phyloP scores from a whole-genome alignment of 768 basidiomycete genomes.

The Auriscalpium vulgare region DNA sequence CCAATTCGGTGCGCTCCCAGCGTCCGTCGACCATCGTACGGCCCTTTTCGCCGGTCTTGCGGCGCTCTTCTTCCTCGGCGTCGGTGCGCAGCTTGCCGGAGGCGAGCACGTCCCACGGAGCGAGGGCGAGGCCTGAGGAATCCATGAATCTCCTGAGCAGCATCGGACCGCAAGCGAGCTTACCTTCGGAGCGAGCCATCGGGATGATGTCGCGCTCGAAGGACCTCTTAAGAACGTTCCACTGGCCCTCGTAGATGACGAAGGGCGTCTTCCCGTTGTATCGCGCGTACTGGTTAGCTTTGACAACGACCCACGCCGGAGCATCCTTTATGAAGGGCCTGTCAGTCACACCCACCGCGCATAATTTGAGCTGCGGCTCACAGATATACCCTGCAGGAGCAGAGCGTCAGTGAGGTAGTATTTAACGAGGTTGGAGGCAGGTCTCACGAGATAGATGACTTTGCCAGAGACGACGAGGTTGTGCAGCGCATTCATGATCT shows the following conservation, averaged over 20 bases:
- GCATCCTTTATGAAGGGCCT: slow-evolving; percentile 11
- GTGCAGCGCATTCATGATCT: slow-evolving; percentile 34
- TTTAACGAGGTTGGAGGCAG: no score
- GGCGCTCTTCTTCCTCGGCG: slow-evolving; percentile 26
- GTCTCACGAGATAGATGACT: slow-evolving; percentile 31
- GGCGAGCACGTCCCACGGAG: slow-evolving; percentile 35
- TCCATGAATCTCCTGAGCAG: background rate
- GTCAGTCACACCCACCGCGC: background rate
- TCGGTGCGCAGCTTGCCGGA: slow-evolving; percentile 34
- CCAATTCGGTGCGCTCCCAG: slow-evolving; percentile 11
- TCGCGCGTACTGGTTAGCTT: slow-evolving; percentile 30
- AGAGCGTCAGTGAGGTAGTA: background rate
- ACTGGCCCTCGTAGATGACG: slow-evolving; percentile 34
- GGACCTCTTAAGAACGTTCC: slow-evolving; percentile 25
- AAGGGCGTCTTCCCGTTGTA: slow-evolving; percentile 33
- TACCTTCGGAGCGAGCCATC: slow-evolving; percentile 23
- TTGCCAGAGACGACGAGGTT: slow-evolving; percentile 33
- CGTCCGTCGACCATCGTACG: slow-evolving; percentile 11
- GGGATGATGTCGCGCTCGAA: slow-evolving; percentile 36
- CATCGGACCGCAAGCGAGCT: background rate
- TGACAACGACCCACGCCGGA: slow-evolving; percentile 32
- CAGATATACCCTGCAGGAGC: slow-evolving; percentile 6
- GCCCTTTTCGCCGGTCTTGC: slow-evolving; percentile 27
- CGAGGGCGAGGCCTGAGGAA: slow-evolving; percentile 28
- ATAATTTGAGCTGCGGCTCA: background rate